Evolutionary conservation across 2,329 filamentous ascomycete species (phyloP).

Genomic region (Clonostachys chloroleuca): DNA sequence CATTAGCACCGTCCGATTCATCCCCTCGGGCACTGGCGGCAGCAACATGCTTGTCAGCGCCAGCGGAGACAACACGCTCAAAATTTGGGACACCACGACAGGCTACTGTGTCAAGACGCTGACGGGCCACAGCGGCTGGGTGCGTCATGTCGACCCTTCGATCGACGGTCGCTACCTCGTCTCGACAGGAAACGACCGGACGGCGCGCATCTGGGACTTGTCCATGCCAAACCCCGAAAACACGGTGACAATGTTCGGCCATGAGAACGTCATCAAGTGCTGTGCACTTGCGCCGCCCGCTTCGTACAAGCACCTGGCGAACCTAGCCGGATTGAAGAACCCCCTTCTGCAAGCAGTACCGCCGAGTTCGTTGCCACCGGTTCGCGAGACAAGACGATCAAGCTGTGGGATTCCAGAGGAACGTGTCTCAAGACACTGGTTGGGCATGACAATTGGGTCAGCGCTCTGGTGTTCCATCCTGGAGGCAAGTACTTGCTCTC

Average conservation of each 20-base stretch:
- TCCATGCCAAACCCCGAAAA: conserved; percentile 60
- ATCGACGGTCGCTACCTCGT: conserved; percentile 79
- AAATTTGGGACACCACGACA: conserved; percentile 90
- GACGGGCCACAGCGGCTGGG: conserved; percentile 81
- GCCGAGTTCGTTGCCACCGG: conserved; percentile 90
- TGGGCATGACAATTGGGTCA: conserved; percentile 94
- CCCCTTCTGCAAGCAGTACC: conserved; percentile 68
- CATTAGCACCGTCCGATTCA: conserved; percentile 83
- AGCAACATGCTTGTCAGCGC: conserved; percentile 84
- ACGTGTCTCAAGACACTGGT: conserved; percentile 78
- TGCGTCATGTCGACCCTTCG: conserved; percentile 81
- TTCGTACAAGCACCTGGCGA: conserved; percentile 71
- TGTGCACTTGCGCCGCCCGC: conserved; percentile 79
- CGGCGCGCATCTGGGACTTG: conserved; percentile 81
- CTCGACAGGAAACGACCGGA: conserved; percentile 79
- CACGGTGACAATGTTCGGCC: conserved; percentile 77
- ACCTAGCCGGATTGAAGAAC: conserved; percentile 79
- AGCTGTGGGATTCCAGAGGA: conserved; percentile 82
- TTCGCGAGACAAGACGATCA: conserved; percentile 85
- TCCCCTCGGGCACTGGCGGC: conserved; percentile 53
- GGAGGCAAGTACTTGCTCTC: conserved; percentile 87
- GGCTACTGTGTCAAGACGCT: conserved; percentile 93
- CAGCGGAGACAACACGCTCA: conserved; percentile 77
- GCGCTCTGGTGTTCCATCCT: conserved; percentile 82
- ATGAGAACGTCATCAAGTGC: conserved; percentile 84